Evolutionary conservation across 768 basidiomycete species (phyloP).

Genomic region (Leccinellum rugosiceps): DNA sequence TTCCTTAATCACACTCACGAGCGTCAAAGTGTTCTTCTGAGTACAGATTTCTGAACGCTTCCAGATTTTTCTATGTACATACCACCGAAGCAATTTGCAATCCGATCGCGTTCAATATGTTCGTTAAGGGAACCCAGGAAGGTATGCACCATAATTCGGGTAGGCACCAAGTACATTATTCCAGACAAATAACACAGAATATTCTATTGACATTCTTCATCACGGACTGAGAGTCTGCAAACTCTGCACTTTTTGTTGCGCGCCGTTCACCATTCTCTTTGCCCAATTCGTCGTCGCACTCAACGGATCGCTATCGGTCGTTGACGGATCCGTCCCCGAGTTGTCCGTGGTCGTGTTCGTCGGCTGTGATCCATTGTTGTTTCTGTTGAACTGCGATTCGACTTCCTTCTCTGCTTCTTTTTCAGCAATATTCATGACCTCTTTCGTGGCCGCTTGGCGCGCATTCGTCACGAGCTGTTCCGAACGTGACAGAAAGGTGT

Average conservation of each 20-base stretch:
- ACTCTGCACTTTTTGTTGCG: conserved; percentile 13
- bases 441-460: conserved; percentile 6
- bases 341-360: background rate
- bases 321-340: background rate
- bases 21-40: too few species aligned
- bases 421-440: conserved; percentile 8
- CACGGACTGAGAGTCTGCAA: conserved; percentile 3
- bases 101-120: background rate
- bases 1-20: too few species aligned
- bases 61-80: background rate
- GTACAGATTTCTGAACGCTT: background rate
- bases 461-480: background rate
- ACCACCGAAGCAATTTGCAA: background rate
- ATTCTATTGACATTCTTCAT: background rate
- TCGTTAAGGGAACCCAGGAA: background rate
- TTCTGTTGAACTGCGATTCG: background rate
- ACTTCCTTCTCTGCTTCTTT: conserved; percentile 10
- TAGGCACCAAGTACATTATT: background rate
- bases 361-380: background rate
- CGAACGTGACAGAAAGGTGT: background rate
- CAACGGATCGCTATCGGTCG: background rate
- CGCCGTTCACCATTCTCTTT: conserved; percentile 9
- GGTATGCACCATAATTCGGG: background rate
- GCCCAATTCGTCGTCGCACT: conserved; percentile 14
- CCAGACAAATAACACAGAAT: background rate